Base-by-base conservation (phyloP, 495 filamentous ascomycete species). In the Jackrogersella multiformis region DNA sequence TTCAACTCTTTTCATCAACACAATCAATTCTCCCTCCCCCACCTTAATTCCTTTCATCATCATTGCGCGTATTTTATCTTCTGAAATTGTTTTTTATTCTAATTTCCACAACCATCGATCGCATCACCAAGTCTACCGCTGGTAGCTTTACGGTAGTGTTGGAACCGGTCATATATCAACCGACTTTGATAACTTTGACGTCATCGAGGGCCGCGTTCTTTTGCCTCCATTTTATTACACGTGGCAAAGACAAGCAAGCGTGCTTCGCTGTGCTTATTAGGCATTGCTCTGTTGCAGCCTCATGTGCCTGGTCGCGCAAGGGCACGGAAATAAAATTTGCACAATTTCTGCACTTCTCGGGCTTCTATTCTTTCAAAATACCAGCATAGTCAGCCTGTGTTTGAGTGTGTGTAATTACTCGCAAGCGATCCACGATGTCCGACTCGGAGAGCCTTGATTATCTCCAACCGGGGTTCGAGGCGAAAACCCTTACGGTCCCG, bases 391-490 rank as follows among this genome's bases (percentile, higher is more conserved):
- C 12, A 2, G 20, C 6, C 10, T 21, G 16, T 53, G 2, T 21
- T 34, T 42, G 4, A 15, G 20, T 34, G 16, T 39, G n/a, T 34
- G 39, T 4, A 5, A 32, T 52, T 58, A 32, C 45, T n/a, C 16
- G n/a, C 26, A 30, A 53, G 26, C 30, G 9, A 48, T 46, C 52
- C 71, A 84, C 39, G 72, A 91, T 91, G 88, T 85, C 84, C 28
- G 81, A 83, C 69, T 63, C 79, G 20, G 92, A 93, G 69, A 87
- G 85, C 60, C 75, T 89, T 49, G 90, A 94, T 56, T 99, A 97
- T 74, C 86, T 98, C 34, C 85, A 91, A 57, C 79, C 89, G 16
- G 90, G 85, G 66, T 97, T 97, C 76, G 93, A 98, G 72, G 89
- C 96, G 23, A 80, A 81, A 62, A 87, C 86, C 53, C 84, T 97